Conservation (phyloP, 768 basidiomycete species). For the Russula earlei region DNA sequence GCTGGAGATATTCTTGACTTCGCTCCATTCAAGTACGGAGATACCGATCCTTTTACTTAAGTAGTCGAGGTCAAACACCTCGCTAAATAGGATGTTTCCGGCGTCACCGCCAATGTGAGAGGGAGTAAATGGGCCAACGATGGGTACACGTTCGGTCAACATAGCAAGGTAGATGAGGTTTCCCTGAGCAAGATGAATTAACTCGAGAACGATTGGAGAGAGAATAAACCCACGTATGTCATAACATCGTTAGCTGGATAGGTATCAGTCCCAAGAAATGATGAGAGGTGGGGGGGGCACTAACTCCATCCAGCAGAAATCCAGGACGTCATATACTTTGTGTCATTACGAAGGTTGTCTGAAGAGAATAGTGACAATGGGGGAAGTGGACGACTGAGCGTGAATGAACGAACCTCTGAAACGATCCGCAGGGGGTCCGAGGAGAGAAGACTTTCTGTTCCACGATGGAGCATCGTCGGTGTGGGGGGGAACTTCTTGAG, state of each 20-base stretch:
- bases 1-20: conserved; percentile 31
- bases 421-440: conserved; percentile 44
- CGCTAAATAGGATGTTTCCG: conserved; percentile 29
- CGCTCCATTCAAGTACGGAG: conserved; percentile 34
- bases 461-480: neutral
- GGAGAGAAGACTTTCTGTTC: conserved; percentile 10
- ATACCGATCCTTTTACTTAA: conserved; percentile 29
- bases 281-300: conserved; percentile 7
- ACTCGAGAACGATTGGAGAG: neutral
- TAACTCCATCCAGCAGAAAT: conserved; percentile 65
- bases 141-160: conserved; percentile 32
- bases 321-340: conserved; percentile 65
- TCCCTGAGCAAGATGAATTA: conserved; percentile 18
- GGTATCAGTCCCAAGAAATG: neutral
- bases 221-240: conserved; percentile 44
- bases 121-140: conserved; percentile 34
- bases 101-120: conserved; percentile 32
- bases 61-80: conserved; percentile 35
- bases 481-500: neutral
- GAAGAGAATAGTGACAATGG: no score
- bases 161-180: conserved; percentile 35
- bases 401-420: conserved; percentile 42
- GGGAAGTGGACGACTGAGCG: neutral
- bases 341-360: conserved; percentile 57
- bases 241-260: conserved; percentile 64